phyloP scores from a whole-genome alignment of 768 basidiomycete species.

The Rhodotorula kratochvilovae region DNA sequence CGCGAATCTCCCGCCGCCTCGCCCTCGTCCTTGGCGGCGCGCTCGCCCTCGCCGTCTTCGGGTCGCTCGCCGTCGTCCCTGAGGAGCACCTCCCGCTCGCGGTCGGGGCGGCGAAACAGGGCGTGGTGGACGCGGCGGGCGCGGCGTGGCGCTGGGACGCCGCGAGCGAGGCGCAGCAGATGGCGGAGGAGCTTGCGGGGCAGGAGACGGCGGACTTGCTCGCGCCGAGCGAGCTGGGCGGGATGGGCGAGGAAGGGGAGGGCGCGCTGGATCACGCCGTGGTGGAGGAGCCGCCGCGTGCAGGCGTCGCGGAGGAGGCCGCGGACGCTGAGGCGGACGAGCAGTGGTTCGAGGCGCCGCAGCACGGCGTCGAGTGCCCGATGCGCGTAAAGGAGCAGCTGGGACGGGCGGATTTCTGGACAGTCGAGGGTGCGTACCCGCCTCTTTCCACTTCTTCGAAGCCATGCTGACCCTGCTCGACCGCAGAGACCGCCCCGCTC shows the following conservation, averaged over 20 bases:
- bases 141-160: not conserved
- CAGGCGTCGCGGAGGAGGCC: too few species aligned
- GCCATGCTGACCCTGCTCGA: not conserved
- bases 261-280: not conserved
- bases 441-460: fast-evolving
- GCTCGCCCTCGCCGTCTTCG: not conserved
- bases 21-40: not conserved
- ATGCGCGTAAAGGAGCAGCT: not conserved
- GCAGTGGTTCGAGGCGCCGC: not conserved
- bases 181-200: not conserved
- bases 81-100: conserved; percentile 1
- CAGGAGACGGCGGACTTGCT: not conserved
- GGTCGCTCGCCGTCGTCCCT: conserved; percentile 7
- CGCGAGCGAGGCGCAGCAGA: not conserved
- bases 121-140: not conserved
- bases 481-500: not conserved
- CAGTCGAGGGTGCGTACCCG: conserved; percentile 1
- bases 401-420: conserved; percentile 10
- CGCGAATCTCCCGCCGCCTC: not conserved
- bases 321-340: not conserved
- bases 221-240: too few species aligned
- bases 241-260: too few species aligned
- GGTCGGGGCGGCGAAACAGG: not conserved
- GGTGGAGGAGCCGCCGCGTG: not conserved
- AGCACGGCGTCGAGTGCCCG: not conserved